Evolutionary conservation across 1,284 basidiomycete genomes (phyloP).

Genomic region (Boletus semigastroideus): DNA sequence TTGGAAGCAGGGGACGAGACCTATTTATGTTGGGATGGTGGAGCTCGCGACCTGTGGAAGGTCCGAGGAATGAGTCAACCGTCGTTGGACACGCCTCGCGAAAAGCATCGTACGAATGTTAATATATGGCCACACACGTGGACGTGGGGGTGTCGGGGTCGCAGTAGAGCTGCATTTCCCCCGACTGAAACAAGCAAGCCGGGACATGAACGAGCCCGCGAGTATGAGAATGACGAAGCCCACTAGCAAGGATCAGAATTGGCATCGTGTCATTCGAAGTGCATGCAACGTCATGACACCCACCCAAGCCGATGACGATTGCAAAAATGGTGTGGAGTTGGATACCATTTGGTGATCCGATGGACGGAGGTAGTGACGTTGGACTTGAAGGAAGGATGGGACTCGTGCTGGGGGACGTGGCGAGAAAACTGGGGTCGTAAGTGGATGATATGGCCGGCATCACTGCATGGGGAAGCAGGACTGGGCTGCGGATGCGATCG

Average conservation of each 20-base stretch:
- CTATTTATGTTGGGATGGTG: neutral
- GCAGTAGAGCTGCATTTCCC: neutral
- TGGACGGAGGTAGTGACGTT: neutral
- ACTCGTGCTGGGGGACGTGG: neutral
- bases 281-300: neutral
- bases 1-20: neutral
- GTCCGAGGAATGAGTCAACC: neutral
- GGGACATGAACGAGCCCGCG: conserved; percentile 2
- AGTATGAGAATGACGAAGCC: conserved; percentile 15
- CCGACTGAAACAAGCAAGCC: neutral
- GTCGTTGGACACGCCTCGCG: neutral
- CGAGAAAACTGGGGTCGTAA: neutral
- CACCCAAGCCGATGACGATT: conserved; percentile 20
- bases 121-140: neutral
- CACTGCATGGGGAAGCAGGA: no score
- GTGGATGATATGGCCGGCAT: no score
- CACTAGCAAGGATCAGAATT: conserved; percentile 3
- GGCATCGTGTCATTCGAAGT: neutral
- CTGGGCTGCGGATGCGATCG: no score
- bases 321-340: conserved; percentile 10
- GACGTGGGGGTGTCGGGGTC: neutral
- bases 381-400: neutral
- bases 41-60: neutral
- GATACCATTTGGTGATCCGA: neutral
- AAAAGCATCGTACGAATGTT: conserved; percentile 1